A percentile compares a stretch with the other conserved stretches of the same genome.
Conservation (phyloP, 257 asterid genomes). For the Cynanchum wilfordii region DNA sequence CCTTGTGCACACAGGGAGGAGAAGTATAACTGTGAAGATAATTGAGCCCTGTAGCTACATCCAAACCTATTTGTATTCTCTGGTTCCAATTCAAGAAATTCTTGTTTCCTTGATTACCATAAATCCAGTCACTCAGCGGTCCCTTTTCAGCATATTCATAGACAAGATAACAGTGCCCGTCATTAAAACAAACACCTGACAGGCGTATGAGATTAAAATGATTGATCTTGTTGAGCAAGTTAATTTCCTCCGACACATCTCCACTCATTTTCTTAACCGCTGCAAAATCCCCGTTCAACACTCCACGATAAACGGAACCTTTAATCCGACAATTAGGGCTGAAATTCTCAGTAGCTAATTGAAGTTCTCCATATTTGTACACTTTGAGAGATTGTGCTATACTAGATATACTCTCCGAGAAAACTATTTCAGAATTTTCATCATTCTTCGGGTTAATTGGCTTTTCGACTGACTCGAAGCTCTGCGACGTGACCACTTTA, state of each 20-base stretch:
- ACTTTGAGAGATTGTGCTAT: slow-evolving; percentile 65
- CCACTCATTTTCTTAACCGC: slow-evolving; percentile 88
- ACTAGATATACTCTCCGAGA: slow-evolving; percentile 55
- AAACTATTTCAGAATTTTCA: slow-evolving; percentile 31
- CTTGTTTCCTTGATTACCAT: slow-evolving; percentile 6
- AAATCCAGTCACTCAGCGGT: slow-evolving; percentile 51
- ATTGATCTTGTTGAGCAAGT: slow-evolving; percentile 64
- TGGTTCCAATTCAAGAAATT: slow-evolving; percentile 47
- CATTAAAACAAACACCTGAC: slow-evolving; percentile 70
- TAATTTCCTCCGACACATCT: slow-evolving; percentile 73
- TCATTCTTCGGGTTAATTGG: slow-evolving; percentile 28
- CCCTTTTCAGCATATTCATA: slow-evolving; percentile 83
- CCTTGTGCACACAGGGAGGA: slow-evolving; percentile 80
- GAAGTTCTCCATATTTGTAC: slow-evolving; percentile 56
- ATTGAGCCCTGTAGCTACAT: slow-evolving; percentile 72
- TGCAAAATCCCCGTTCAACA: slow-evolving; percentile 71
- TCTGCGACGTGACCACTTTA: slow-evolving; percentile 25
- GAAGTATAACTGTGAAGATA: slow-evolving; percentile 78
- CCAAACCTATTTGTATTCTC: slow-evolving; percentile 64
- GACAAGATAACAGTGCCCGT: slow-evolving; percentile 78
- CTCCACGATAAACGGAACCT: slow-evolving; percentile 76
- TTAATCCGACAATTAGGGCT: slow-evolving; percentile 41
- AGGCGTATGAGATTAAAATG: slow-evolving; percentile 84
- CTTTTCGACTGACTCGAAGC: slow-evolving; percentile 43
- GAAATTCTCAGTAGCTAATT: slow-evolving; percentile 60